Conservation (phyloP, 2,329 filamentous ascomycete species). For the Aspergillus texensis region DNA sequence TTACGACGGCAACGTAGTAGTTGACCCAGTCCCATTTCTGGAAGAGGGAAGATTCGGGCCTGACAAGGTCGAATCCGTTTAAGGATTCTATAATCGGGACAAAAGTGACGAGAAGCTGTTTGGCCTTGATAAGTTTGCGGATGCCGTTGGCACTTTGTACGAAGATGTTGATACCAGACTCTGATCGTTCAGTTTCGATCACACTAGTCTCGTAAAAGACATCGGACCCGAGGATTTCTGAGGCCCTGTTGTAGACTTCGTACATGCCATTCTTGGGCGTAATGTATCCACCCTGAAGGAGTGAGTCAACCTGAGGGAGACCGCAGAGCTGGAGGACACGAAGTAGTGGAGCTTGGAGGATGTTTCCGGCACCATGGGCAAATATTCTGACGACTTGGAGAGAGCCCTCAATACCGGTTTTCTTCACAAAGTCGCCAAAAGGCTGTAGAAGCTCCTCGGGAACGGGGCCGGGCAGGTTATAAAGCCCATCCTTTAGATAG, state of each 20-base stretch:
- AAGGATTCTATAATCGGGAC: conserved; percentile 40
- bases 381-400: conserved; percentile 10
- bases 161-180: conserved; percentile 27
- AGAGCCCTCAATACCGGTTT: conserved; percentile 11
- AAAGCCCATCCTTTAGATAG: conserved; percentile 11
- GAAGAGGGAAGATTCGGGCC: conserved; percentile 39
- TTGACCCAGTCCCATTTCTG: conserved; percentile 38
- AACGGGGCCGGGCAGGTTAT: conserved; percentile 44
- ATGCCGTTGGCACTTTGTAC: conserved; percentile 27
- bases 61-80: conserved; percentile 40
- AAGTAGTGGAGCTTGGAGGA: conserved; percentile 15
- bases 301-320: conserved; percentile 20
- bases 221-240: conserved; percentile 24
- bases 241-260: conserved; percentile 26
- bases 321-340: conserved; percentile 17
- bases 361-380: conserved; percentile 16
- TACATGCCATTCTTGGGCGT: conserved; percentile 20
- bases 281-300: conserved; percentile 19
- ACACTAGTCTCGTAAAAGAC: conserved; percentile 31
- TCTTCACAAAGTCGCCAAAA: conserved; percentile 22
- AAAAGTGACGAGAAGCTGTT: conserved; percentile 41
- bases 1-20: conserved; percentile 45
- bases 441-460: conserved; percentile 21
- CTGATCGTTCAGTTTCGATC: conserved; percentile 20
- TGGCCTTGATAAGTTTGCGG: conserved; percentile 36